Conservation (phyloP, 2,329 filamentous ascomycete genomes). For the Fusarium nodosum region DNA sequence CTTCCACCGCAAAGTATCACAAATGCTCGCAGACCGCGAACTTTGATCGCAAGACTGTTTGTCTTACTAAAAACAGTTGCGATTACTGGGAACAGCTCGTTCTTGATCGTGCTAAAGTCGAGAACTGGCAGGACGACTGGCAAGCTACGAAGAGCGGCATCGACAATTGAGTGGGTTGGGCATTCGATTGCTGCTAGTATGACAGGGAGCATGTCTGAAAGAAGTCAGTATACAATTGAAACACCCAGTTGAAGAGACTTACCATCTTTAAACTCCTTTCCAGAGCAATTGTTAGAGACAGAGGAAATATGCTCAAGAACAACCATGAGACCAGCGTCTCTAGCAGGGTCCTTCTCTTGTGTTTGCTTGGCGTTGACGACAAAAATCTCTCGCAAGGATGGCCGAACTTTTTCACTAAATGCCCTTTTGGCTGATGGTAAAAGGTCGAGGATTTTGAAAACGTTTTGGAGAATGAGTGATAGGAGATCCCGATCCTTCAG, state of each 20-base stretch:
- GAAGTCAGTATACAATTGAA: background rate
- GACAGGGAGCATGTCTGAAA: constrained; percentile 85
- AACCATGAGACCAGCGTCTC: constrained; percentile 92
- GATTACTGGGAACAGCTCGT: constrained; percentile 94
- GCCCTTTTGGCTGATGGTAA: constrained; percentile 82
- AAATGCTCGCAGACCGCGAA: constrained; percentile 91
- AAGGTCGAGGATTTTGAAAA: constrained; percentile 88
- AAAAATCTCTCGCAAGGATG: constrained; percentile 86
- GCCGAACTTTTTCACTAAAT: constrained; percentile 89
- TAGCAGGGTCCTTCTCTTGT: constrained; percentile 82
- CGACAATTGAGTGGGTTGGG: constrained; percentile 88
- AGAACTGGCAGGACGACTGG: constrained; percentile 86
- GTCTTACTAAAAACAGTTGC: constrained; percentile 92
- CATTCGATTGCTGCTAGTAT: constrained; percentile 88
- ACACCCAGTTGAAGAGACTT: constrained; percentile 51
- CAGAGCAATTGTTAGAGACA: constrained; percentile 84
- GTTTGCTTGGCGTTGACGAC: constrained; percentile 68
- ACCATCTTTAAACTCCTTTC: constrained; percentile 96
- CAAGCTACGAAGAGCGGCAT: constrained; percentile 83
- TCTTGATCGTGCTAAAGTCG: constrained; percentile 97
- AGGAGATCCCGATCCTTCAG: constrained; percentile 92
- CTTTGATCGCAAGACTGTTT: constrained; percentile 93
- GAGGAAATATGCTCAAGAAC: constrained; percentile 85
- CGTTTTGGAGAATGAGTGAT: constrained; percentile 86
- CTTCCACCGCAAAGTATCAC: constrained; percentile 88